Evolutionary conservation across 352 stramenopile genomes (phyloP).

Genomic region (Globisporangium apiculatum): DNA sequence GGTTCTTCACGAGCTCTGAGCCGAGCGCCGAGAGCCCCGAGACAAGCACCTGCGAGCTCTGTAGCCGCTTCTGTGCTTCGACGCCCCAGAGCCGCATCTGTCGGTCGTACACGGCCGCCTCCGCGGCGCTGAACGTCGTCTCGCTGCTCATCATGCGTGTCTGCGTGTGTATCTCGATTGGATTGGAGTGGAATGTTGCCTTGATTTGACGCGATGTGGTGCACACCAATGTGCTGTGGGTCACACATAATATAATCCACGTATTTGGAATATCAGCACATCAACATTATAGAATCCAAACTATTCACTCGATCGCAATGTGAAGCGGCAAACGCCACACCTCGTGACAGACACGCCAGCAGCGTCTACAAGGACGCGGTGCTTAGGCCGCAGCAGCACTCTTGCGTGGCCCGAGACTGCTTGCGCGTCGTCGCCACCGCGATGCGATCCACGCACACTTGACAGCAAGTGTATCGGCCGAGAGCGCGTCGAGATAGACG

Average conservation of each 20-base stretch:
- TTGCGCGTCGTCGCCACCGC: constrained; percentile 6
- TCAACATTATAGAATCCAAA: too few relatives aligned
- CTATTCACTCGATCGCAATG: too few relatives aligned
- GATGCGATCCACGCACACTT: constrained; percentile 19
- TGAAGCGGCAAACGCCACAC: too few relatives aligned
- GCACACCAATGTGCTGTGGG: too few relatives aligned
- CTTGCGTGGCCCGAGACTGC: constrained; percentile 10
- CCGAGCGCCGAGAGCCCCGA: constrained; percentile 77
- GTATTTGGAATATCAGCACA: too few relatives aligned
- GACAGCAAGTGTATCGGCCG: constrained; percentile 10
- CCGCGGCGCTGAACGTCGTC: constrained; percentile 63
- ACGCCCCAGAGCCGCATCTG: constrained; percentile 99
- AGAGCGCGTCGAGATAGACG: constrained; percentile 10
- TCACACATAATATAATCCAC: too few relatives aligned
- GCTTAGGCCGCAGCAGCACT: constrained; percentile 10
- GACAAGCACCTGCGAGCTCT: constrained; percentile 86
- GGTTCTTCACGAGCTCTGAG: constrained; percentile 96
- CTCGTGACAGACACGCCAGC: too few relatives aligned
- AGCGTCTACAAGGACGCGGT: too few relatives aligned
- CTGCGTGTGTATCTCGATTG: neutral
- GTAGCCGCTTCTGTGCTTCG: constrained; percentile 92
- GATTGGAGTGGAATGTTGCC: neutral
- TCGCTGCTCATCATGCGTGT: neutral
- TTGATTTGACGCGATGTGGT: neutral
- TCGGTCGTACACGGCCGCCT: constrained; percentile 96